Percentiles rank a stretch among this genome's conserved stretches.
Evolutionary conservation across 805 yeast genomes (phyloP).

Genomic region (Schwanniomyces sp.): DNA sequence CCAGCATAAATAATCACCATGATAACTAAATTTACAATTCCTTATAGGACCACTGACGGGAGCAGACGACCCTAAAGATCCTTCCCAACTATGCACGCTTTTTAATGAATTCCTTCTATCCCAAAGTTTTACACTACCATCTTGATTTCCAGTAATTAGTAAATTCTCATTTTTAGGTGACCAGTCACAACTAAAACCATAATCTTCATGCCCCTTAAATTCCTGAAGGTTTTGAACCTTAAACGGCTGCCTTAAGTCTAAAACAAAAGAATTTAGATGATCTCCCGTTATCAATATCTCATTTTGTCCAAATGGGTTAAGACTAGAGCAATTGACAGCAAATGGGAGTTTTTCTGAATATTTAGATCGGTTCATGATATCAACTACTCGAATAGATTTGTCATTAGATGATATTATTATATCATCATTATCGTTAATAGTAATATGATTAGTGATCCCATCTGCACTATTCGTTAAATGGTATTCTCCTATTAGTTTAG

Average conservation of each 20-base stretch:
- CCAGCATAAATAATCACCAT: slow-evolving; percentile 49
- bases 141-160: slow-evolving; percentile 61
- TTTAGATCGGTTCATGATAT: slow-evolving; percentile 22
- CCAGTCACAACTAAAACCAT: slow-evolving; percentile 64
- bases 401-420: slow-evolving; percentile 55
- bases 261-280: slow-evolving; percentile 36
- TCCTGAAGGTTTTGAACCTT: slow-evolving; percentile 11
- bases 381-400: slow-evolving; percentile 39
- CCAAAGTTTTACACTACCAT: slow-evolving; percentile 54
- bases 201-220: slow-evolving; percentile 52
- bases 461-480: slow-evolving; percentile 42
- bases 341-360: slow-evolving; percentile 31
- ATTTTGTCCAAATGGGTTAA: slow-evolving; percentile 36
- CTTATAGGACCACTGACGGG: slow-evolving; percentile 50
- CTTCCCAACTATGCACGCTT: slow-evolving; percentile 33
- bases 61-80: slow-evolving; percentile 25
- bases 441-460: slow-evolving; percentile 54
- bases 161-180: slow-evolving; percentile 36
- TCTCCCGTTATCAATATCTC: slow-evolving; percentile 54
- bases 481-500: slow-evolving; percentile 29
- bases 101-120: slow-evolving; percentile 42
- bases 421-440: slow-evolving; percentile 30
- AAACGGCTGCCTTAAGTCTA: slow-evolving; percentile 40
- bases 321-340: slow-evolving; percentile 51
- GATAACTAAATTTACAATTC: slow-evolving; percentile 48